Percentiles rank a stretch among this genome's conserved stretches.
Evolutionary conservation across 441 rosid genomes (phyloP).

Genomic region (Erodium texanum): DNA sequence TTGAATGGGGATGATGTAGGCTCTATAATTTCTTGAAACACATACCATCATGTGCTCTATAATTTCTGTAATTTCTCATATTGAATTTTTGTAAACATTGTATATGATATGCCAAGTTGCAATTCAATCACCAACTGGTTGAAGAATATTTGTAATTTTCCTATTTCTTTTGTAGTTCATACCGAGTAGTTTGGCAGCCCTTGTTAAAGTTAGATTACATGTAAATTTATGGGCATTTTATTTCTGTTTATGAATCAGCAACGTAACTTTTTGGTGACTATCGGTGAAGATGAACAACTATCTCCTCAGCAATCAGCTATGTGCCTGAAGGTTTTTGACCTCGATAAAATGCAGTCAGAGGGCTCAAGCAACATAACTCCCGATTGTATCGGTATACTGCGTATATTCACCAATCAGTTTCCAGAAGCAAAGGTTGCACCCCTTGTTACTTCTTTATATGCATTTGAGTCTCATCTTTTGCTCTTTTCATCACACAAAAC

Average conservation of each 20-base stretch:
- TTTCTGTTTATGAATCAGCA: constrained; percentile 39
- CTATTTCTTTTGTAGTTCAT: not conserved
- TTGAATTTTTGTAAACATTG: not conserved
- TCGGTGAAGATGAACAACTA: constrained; percentile 84
- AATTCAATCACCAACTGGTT: not conserved
- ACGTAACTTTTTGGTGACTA: constrained; percentile 78
- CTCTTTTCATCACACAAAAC: constrained; percentile 4
- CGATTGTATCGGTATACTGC: constrained; percentile 73
- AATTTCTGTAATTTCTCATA: not conserved
- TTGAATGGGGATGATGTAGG: not conserved
- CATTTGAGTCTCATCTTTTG: not conserved
- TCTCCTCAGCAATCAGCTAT: constrained; percentile 66
- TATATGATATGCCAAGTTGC: not conserved
- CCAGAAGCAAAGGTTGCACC: constrained; percentile 75
- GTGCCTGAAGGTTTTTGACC: constrained; percentile 91
- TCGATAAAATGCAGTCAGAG: constrained; percentile 76
- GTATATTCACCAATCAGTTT: constrained; percentile 85
- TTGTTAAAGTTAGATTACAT: not conserved
- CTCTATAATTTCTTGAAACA: not conserved
- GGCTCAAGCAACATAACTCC: constrained; percentile 64
- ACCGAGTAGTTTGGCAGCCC: no score
- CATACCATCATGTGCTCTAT: not conserved
- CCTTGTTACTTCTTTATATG: not conserved
- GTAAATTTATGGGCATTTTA: constrained; percentile 10
- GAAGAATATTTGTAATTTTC: not conserved